Percentiles rank a stretch among this genome's conserved stretches.
These are phyloP conservation scores for Alternaria tenuissima DNA, from an alignment of 2,329 filamentous ascomycete species.

Conservation along the genomic window DNA sequence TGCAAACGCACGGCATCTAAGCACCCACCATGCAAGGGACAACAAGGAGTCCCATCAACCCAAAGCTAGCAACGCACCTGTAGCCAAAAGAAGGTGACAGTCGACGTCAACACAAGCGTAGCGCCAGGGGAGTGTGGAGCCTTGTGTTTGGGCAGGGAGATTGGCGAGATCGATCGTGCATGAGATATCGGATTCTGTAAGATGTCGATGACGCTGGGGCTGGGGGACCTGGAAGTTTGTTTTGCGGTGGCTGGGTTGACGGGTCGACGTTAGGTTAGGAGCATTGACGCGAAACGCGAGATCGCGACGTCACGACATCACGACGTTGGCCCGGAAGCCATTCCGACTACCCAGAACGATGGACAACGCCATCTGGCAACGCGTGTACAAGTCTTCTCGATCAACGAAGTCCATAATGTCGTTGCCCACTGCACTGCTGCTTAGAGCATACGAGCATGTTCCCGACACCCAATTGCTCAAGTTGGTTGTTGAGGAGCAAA, in stretches of 20 bases:
- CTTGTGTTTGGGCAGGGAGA: slow-evolving; percentile 24
- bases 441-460: not conserved
- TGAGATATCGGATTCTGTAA: slow-evolving; percentile 21
- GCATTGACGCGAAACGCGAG: slow-evolving; percentile 31
- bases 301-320: slow-evolving; percentile 24
- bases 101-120: slow-evolving; percentile 36
- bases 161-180: slow-evolving; percentile 35
- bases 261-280: slow-evolving; percentile 11
- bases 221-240: slow-evolving; percentile 13
- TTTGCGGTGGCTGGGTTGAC: slow-evolving; percentile 24
- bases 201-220: slow-evolving; percentile 26
- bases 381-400: not conserved
- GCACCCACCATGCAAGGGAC: slow-evolving; percentile 1
- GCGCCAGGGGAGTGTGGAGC: slow-evolving; percentile 30
- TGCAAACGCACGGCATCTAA: not conserved
- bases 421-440: not conserved
- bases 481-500: not conserved
- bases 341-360: slow-evolving; percentile 8
- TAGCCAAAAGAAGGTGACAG: slow-evolving; percentile 11
- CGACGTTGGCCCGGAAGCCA: slow-evolving; percentile 15
- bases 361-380: not conserved
- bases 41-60: not conserved
- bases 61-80: slow-evolving; percentile 2
- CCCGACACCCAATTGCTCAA: not conserved
- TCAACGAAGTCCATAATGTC: not conserved